Conservation (phyloP, 2,329 filamentous ascomycete genomes). For the Colletotrichum cereale region DNA sequence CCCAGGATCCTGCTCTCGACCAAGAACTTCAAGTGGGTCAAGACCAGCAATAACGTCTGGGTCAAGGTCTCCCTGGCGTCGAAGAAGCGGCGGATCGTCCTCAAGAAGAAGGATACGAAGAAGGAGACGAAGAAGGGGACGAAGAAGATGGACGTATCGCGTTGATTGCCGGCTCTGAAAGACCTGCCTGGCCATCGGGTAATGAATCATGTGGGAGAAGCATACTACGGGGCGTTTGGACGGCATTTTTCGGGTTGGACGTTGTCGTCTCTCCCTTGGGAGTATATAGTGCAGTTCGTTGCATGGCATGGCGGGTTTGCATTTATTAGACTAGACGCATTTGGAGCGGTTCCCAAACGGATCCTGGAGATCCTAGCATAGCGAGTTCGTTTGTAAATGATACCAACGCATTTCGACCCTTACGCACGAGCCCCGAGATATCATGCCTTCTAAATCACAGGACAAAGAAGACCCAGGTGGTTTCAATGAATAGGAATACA, state of each 20-base stretch:
- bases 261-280: background rate
- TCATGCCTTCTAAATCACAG: background rate
- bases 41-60: background rate
- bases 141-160: background rate
- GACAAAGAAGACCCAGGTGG: background rate
- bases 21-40: constrained; percentile 15
- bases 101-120: background rate
- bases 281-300: background rate
- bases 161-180: background rate
- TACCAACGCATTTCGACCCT: background rate
- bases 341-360: background rate
- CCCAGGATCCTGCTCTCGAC: constrained; percentile 16
- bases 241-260: background rate
- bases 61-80: background rate
- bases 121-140: background rate
- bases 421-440: background rate
- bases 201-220: background rate
- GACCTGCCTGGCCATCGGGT: background rate
- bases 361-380: constrained; percentile 3
- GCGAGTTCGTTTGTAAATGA: background rate
- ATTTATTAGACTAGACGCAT: background rate
- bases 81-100: constrained; percentile 3
- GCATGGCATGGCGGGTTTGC: no score
- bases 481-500: background rate
- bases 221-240: background rate